Base-by-base conservation (phyloP, 345 rosid species). In the Populus deltoides region DNA sequence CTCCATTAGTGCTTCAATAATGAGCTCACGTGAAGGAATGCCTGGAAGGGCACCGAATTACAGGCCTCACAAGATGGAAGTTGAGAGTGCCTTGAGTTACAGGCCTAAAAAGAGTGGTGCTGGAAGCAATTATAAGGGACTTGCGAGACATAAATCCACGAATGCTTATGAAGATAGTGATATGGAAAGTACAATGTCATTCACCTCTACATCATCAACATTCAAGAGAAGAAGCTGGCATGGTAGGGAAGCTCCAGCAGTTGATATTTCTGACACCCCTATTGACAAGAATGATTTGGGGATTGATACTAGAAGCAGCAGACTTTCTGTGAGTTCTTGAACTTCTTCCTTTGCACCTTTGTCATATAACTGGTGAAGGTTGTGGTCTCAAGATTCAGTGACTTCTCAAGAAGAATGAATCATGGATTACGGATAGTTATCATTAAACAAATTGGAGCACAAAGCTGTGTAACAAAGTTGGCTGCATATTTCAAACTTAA, bases 211-310 rank as follows among this genome's bases (percentile, higher is more conserved):
- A 36, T 49, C 75, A 1, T 70, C 80, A 22, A 38, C 70, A 65
- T 43, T 77, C 15, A 87, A 86, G 85, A 86, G 91, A 71, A 86
- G 86, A 83, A 89, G 87, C 78, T 86, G 90, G 90, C 78, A 68
- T 39, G 88, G 83, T 33, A 70, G 55, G 59, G 84, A 86, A 39
- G 75, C 57, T 75, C 7, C 39, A 9, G 82, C 69, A 55, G 68
- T 63, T 9, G 92, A 84, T 8, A 63, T 77, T 62, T 43, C 81
- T 8, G 87, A 85, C n/a, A 73, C 71, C 39, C 35, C 72, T 11
- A 76, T 82, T 71, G 70, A 78, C 24, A 83, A 79, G 86, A 88
- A 63, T 36, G 88, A 77, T 55, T 57, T 27, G 6, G 90, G 77
- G 77, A 77, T 83, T 62, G 63, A 66, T 53, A 38, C 51, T 49